Percentiles rank a stretch among this genome's conserved stretches.
These are phyloP conservation scores for Cordyceps farinosa DNA, from an alignment of 2,329 filamentous ascomycete species.

Conservation along the genomic window DNA sequence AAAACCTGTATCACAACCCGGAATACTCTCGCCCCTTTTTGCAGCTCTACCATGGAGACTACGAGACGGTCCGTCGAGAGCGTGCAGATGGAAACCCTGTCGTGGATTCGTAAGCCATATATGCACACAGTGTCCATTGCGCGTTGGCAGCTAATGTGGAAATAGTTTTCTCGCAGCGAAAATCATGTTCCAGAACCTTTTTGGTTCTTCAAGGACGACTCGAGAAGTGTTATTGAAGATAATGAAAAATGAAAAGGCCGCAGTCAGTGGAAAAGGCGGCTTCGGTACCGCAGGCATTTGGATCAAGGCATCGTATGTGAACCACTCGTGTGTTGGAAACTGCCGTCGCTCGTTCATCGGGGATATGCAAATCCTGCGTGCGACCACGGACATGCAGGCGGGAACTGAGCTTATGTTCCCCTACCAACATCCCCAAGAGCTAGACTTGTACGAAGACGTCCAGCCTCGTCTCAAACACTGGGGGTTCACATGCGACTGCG, in stretches of 20 bases:
- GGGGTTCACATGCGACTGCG: constrained; percentile 42
- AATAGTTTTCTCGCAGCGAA: background rate
- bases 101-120: constrained; percentile 42
- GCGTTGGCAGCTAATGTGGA: background rate
- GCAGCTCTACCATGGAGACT: constrained; percentile 39
- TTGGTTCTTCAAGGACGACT: background rate
- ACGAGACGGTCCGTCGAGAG: constrained; percentile 27
- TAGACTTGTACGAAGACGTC: constrained; percentile 27
- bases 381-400: constrained; percentile 38
- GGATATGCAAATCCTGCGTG: constrained; percentile 51
- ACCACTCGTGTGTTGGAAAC: constrained; percentile 51
- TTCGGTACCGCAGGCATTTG: constrained; percentile 42
- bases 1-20: constrained; percentile 45
- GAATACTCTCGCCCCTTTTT: constrained; percentile 31
- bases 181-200: background rate
- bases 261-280: background rate
- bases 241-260: background rate
- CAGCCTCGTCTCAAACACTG: constrained; percentile 33
- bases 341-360: constrained; percentile 48
- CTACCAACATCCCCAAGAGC: constrained; percentile 31
- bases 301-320: constrained; percentile 46
- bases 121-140: background rate
- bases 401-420: constrained; percentile 44
- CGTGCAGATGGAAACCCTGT: constrained; percentile 36
- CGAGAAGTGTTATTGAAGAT: background rate